These are phyloP conservation scores for Solanum paucissectum DNA, from an alignment of 257 asterid genomes.

Conservation along the genomic window DNA sequence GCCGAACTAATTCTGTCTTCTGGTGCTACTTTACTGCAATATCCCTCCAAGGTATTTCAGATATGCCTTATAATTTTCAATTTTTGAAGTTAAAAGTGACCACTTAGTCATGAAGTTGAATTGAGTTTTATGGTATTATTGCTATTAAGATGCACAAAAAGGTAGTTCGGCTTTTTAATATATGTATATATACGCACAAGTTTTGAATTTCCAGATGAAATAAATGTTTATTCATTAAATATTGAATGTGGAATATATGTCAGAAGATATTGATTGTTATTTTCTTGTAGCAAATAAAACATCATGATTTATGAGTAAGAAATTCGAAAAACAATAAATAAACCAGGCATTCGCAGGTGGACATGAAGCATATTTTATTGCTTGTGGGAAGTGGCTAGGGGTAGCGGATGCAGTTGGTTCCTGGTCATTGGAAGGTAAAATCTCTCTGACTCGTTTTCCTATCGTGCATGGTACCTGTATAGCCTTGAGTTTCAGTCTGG, in stretches of 20 bases:
- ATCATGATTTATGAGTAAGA: constrained; percentile 23
- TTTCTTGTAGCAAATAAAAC: neutral
- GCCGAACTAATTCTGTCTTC: constrained; percentile 43
- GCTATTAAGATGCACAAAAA: neutral
- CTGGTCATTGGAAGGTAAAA: constrained; percentile 77
- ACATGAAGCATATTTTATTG: constrained; percentile 79
- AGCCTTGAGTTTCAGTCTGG: neutral
- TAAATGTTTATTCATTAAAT: neutral
- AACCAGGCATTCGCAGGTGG: constrained; percentile 96
- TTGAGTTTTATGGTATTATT: neutral
- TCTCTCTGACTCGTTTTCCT: neutral
- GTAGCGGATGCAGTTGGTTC: constrained; percentile 82
- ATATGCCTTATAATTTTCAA: neutral
- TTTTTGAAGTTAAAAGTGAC: neutral
- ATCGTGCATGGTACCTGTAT: neutral
- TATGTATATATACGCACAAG: neutral
- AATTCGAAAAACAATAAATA: constrained; percentile 48
- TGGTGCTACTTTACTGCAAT: constrained; percentile 68
- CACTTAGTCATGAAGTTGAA: neutral
- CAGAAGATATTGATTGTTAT: constrained; percentile 1
- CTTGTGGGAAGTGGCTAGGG: constrained; percentile 68
- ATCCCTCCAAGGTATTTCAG: constrained; percentile 72
- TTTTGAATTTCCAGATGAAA: neutral
- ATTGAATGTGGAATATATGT: neutral
- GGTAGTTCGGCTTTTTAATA: neutral